These are phyloP conservation scores for Cutaneotrichosporon daszewskae DNA, from an alignment of 1,284 basidiomycete genomes.

Conservation along the genomic window DNA sequence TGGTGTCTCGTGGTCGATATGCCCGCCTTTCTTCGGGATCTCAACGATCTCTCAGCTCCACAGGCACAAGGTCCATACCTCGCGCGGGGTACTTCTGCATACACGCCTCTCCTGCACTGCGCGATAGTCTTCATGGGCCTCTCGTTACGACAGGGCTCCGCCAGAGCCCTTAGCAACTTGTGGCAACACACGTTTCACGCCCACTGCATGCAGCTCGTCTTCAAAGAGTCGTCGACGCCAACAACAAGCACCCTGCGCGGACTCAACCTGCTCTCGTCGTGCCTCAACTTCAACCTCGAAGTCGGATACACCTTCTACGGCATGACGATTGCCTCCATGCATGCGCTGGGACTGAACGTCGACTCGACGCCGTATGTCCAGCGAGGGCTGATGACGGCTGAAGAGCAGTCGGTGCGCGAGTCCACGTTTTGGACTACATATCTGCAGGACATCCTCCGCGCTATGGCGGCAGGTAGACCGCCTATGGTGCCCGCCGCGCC, in stretches of 20 bases:
- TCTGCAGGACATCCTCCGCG: constrained; percentile 18
- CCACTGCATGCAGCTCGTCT: constrained; percentile 15
- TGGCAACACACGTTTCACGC: constrained; percentile 6
- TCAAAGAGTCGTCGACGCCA: constrained; percentile 15
- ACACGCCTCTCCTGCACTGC: constrained; percentile 22
- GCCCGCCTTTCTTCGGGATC: constrained; percentile 7
- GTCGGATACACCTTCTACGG: constrained; percentile 20
- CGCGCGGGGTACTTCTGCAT: not conserved
- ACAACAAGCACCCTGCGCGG: constrained; percentile 18
- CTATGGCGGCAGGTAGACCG: constrained; percentile 18
- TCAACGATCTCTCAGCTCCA: no score
- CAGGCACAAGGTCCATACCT: no score
- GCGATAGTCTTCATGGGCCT: constrained; percentile 19
- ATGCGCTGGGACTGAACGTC: constrained; percentile 17
- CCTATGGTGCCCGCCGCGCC: constrained; percentile 11
- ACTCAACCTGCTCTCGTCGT: constrained; percentile 15
- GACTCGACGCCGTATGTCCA: constrained; percentile 10
- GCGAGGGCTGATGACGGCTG: constrained; percentile 14
- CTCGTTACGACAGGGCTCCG: not conserved
- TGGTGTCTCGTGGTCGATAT: constrained; percentile 21
- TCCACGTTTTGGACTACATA: constrained; percentile 22
- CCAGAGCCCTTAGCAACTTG: not conserved
- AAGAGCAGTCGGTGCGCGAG: constrained; percentile 17
- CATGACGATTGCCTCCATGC: constrained; percentile 17
- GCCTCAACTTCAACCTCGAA: constrained; percentile 4